Base-by-base conservation (phyloP, 345 rosid species). In the Punica granatum region DNA sequence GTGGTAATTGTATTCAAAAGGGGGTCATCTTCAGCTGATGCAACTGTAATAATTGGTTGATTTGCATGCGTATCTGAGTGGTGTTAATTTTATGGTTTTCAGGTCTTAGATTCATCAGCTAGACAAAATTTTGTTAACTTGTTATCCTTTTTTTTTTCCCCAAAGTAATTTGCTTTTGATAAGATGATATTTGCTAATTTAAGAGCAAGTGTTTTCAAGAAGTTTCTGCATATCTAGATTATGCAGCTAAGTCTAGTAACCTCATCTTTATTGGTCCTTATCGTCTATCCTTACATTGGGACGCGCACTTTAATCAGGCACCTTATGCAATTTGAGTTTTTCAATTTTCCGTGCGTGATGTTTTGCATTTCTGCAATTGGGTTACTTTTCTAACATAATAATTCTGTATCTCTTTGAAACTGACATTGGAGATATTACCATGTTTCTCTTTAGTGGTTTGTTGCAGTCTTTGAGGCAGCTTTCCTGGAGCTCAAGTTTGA, bases 401-500 rank as follows among this genome's bases (percentile, higher is more conserved):
- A 12, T 30, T 26, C 5, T 13, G 32, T 23, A 13, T 26, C 26
- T 56, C 34, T 26, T 10, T 26, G 49, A 13, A 56, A 56, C 34
- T 56, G 61, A 56, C 19, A 6, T 3, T 28, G 34, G 33, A 12
- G 61, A 26, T 56, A 56, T 56, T 30, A 30, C 33, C 61, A 11
- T 25, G 61, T 26, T 56, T 56, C 34, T 56, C 61, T 51, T 14
- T 30, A 56, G 10, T 56, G 61, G 61, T 56, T 56, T 56, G 33
- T 56, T 56, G 61, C 61, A 56, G 61, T 56, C 34, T 12, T 30
- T 56, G 61, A 26, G 33, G 61, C 61, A 56, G 33, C 61, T 56
- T 56, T 30, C 61, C 18, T 13, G 61, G 61, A 56, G 61, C 61
- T 56, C 33, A 56, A 26, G 61, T 30, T 56, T 56, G 31, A n/a